Evolutionary conservation across 106 monocot genomes (phyloP).

Genomic region (Alisma plantagoaquatica): DNA sequence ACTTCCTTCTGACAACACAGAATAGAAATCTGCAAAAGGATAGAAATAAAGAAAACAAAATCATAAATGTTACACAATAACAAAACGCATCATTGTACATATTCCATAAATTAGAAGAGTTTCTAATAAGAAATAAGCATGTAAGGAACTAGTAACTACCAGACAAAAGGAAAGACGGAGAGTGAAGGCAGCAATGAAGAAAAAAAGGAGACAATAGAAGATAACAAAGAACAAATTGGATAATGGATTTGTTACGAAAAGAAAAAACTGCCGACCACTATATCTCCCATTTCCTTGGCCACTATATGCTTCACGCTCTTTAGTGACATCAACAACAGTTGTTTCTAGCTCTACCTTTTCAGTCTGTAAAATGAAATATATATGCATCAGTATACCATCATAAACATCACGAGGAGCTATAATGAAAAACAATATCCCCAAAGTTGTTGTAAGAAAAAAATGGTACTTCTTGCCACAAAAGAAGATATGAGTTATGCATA

Average conservation of each 20-base stretch:
- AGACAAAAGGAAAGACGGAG: no score
- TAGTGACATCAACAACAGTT: slow-evolving; percentile 89
- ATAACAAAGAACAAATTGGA: slow-evolving; percentile 2
- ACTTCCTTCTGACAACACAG: slow-evolving; percentile 84
- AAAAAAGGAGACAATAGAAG: no score
- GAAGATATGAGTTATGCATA: no score
- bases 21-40: slow-evolving; percentile 76
- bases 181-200: no score
- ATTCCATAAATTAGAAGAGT: not conserved
- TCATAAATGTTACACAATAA: not conserved
- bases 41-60: not conserved
- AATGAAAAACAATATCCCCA: no score
- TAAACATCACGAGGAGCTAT: not conserved
- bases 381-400: not conserved
- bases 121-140: no score
- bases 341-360: slow-evolving; percentile 97
- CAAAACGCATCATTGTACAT: not conserved
- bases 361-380: slow-evolving; percentile 44
- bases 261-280: slow-evolving; percentile 58
- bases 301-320: slow-evolving; percentile 61
- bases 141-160: no score
- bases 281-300: slow-evolving; percentile 65
- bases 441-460: no score
- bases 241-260: not conserved
- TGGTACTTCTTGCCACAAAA: no score